Conservation (phyloP, 805 yeast species). For the Monosporozyma aquatica region DNA sequence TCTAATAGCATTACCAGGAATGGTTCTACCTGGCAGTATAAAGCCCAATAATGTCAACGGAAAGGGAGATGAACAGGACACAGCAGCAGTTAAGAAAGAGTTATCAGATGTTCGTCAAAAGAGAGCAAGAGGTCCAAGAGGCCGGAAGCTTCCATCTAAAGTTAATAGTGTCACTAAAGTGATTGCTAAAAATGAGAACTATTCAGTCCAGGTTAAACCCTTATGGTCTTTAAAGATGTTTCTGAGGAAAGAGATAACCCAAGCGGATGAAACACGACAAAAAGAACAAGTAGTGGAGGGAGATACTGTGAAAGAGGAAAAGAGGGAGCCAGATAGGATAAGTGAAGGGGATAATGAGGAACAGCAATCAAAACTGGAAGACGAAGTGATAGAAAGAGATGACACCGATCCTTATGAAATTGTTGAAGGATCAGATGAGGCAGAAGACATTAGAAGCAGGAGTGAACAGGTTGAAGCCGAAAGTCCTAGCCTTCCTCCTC, state of each 20-base stretch:
- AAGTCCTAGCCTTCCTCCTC: not conserved
- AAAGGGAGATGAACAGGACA: not conserved
- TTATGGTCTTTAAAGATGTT: slow-evolving; percentile 14
- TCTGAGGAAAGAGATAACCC: not conserved
- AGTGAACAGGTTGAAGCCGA: not conserved
- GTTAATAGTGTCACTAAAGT: slow-evolving; percentile 34
- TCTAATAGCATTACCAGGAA: slow-evolving; percentile 49
- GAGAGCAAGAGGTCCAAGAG: slow-evolving; percentile 67
- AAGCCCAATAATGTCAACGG: slow-evolving; percentile 12
- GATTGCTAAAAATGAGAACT: slow-evolving; percentile 13
- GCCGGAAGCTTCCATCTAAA: slow-evolving; percentile 53
- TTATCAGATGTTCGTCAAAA: slow-evolving; percentile 21
- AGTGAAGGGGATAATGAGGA: not conserved
- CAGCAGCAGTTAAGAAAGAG: not conserved
- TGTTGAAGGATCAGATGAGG: not conserved
- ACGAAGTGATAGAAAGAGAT: not conserved
- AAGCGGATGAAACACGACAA: not conserved
- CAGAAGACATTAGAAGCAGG: not conserved
- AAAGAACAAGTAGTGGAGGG: too few species aligned
- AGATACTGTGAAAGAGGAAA: too few species aligned
- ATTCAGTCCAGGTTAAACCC: slow-evolving; percentile 16
- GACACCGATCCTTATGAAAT: not conserved
- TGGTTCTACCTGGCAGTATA: slow-evolving; percentile 30
- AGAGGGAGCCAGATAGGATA: too few species aligned
- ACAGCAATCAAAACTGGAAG: too few species aligned